Conservation (phyloP, 2,329 filamentous ascomycete species). For the Sporothrix phasma region DNA sequence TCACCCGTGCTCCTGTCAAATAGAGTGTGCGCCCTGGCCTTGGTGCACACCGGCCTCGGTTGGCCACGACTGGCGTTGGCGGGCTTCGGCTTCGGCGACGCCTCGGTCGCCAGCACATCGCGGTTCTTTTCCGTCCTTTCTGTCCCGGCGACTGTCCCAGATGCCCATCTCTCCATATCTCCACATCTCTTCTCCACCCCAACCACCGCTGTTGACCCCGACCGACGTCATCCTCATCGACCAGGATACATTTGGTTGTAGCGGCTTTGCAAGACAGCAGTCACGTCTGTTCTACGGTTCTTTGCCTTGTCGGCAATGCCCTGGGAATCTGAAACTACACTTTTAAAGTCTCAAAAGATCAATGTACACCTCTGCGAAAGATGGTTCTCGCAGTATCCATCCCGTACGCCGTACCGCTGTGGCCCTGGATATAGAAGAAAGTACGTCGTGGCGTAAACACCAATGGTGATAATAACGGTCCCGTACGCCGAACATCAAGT, state of each 20-base stretch:
- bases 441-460: background rate
- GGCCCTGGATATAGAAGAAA: background rate
- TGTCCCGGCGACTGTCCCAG: no score
- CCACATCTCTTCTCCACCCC: no score
- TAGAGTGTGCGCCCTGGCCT: no score
- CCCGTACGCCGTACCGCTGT: background rate
- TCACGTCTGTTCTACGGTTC: background rate
- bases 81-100: no score
- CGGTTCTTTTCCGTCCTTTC: no score
- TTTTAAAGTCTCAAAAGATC: background rate
- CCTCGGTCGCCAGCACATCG: no score
- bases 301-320: background rate
- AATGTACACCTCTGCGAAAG: background rate
- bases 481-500: slow-evolving; percentile 6
- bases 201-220: no score
- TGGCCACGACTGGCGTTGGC: no score
- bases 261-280: background rate
- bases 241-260: background rate
- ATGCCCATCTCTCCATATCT: no score
- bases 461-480: background rate
- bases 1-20: no score
- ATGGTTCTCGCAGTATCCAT: background rate
- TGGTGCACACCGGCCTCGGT: no score
- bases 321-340: background rate
- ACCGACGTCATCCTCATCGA: no score